Base-by-base conservation (phyloP, 108 stramenopile species). In the Nannochloropsis oceanica region DNA sequence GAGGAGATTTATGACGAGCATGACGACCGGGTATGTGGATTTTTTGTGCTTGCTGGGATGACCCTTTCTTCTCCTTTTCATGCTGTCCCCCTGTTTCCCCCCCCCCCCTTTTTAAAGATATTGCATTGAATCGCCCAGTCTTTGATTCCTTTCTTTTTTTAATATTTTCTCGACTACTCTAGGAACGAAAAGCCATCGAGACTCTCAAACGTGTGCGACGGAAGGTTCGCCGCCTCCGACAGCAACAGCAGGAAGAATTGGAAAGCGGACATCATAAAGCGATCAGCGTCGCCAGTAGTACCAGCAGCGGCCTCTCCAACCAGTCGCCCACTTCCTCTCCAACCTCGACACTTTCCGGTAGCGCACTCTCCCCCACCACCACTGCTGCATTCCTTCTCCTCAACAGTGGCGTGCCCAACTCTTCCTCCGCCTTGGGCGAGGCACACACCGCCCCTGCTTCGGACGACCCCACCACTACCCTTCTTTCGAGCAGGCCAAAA, bases 1-100 rank as follows among this genome's bases (percentile, higher is more conserved):
- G 89, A 89, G 85, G 88, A 42, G 9, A 73, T 73, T n/a, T 73
- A 73, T 10, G 59, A 73, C n/a, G 59, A 73, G n/a, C 59, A 73
- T 73, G 59, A 73, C n/a, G 59, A 73, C n/a, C 59, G 59, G 59
- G 59, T 73, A n/a, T n/a, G 59, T 73, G n/a, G 59, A 73, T 73
- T 73, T n/a, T 73, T 73, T 5, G 59, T 73, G 22, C n/a, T 73
- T 73, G 59, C 59, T n/a, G 10, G 7, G 59, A 7, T 73, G n/a
- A 34, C 34, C 34, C 1, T 34, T 5, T 5, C 34, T 34, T 34
- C 5, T 34, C 34, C 34, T 34, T 34, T 34, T 5, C 34, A 3
- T 5, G 2, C 34, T 34, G 34, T 34, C 34, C 34, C 34, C 34
- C 5, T 34, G 34, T n/a, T n/a, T n/a, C n/a, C 34, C 34, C 34